These are phyloP conservation scores for Ogataea trehalophila DNA, from an alignment of 805 yeast genomes.

Conservation along the genomic window DNA sequence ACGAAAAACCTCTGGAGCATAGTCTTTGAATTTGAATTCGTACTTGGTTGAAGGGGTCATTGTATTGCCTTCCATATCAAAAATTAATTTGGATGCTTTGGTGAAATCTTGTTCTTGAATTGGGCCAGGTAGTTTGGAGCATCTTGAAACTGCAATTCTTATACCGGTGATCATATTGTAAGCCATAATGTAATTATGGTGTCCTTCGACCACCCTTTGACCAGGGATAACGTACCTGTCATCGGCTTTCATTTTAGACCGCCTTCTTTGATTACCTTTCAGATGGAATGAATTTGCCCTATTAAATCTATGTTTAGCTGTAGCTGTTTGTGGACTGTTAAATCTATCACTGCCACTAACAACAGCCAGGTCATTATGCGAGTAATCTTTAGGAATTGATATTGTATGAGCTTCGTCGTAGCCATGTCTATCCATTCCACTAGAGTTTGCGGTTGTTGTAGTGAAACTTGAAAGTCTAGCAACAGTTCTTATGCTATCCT, in stretches of 20 bases:
- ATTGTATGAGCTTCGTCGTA: constrained; percentile 25
- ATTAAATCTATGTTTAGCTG: constrained; percentile 15
- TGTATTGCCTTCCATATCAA: constrained; percentile 83
- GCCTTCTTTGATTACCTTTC: constrained; percentile 16
- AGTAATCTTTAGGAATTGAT: constrained; percentile 26
- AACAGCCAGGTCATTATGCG: constrained; percentile 9
- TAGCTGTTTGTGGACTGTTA: constrained; percentile 7
- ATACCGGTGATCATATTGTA: constrained; percentile 97
- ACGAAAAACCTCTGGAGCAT: constrained; percentile 89
- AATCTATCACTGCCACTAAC: constrained; percentile 18
- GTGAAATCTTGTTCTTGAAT: constrained; percentile 67
- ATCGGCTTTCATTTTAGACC: constrained; percentile 21
- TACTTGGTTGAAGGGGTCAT: constrained; percentile 90
- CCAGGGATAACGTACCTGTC: constrained; percentile 30
- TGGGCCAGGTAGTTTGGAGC: constrained; percentile 79
- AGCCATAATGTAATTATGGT: constrained; percentile 87
- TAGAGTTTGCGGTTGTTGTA: constrained; percentile 12
- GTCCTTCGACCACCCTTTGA: constrained; percentile 60
- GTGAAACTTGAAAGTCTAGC: constrained; percentile 11
- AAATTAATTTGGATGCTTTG: constrained; percentile 72
- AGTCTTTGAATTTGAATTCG: constrained; percentile 95
- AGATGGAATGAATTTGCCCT: constrained; percentile 20
- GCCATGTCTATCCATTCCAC: constrained; percentile 23
- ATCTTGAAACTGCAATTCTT: constrained; percentile 87
- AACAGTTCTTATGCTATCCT: constrained; percentile 9